Conservation (phyloP, 2,329 filamentous ascomycete species). For the Pseudonectria buxi region DNA sequence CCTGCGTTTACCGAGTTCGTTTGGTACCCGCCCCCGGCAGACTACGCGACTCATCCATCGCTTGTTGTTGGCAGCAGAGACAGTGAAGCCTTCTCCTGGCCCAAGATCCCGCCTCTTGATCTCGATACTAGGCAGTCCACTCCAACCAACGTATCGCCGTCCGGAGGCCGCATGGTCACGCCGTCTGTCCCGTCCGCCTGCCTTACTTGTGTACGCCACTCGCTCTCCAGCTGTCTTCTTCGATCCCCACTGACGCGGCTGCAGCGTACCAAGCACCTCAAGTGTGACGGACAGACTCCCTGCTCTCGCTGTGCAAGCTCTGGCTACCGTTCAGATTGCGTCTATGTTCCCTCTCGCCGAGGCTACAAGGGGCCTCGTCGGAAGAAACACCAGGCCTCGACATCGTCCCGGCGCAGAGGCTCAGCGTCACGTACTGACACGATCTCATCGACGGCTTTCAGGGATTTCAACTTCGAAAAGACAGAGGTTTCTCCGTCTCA, state of each 20-base stretch:
- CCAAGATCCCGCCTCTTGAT: constrained; percentile 10
- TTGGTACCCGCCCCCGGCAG: constrained; percentile 2
- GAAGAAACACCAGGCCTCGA: constrained; percentile 46
- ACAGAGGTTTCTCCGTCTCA: too few relatives aligned
- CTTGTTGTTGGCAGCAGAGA: constrained; percentile 8
- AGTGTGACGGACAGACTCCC: constrained; percentile 65
- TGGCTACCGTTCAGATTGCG: constrained; percentile 47
- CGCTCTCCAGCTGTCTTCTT: constrained; percentile 1
- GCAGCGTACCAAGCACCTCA: constrained; percentile 61
- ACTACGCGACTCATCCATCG: constrained; percentile 8
- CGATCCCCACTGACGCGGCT: neutral
- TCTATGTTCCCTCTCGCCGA: constrained; percentile 67
- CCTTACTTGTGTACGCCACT: constrained; percentile 45
- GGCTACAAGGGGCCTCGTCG: constrained; percentile 59
- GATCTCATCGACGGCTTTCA: too few relatives aligned
- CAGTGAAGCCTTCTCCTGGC: constrained; percentile 8
- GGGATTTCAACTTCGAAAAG: neutral
- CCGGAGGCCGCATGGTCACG: constrained; percentile 21
- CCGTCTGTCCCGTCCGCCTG: constrained; percentile 44
- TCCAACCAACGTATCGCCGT: constrained; percentile 1
- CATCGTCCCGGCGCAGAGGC: constrained; percentile 21
- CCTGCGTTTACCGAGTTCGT: neutral
- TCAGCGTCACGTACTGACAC: constrained; percentile 14
- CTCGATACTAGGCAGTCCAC: too few relatives aligned
- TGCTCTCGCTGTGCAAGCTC: constrained; percentile 60